These are phyloP conservation scores for Pugionium dolabratum DNA, from an alignment of 345 rosid species.

Conservation along the genomic window DNA sequence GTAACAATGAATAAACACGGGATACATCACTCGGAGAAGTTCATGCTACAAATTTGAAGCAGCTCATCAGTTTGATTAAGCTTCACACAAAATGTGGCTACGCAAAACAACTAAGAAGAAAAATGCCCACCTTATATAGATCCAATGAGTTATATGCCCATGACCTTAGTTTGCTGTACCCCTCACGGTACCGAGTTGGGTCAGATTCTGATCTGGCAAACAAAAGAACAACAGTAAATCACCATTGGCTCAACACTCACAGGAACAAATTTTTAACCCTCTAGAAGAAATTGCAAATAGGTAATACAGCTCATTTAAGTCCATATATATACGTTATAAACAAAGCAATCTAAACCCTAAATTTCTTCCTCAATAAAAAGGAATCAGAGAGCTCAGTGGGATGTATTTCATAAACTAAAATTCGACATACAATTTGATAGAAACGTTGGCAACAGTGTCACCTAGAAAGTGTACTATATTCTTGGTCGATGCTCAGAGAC, in stretches of 20 bases:
- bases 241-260: not conserved
- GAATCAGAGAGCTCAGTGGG: constrained; percentile 18
- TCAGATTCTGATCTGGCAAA: constrained; percentile 61
- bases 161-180: constrained; percentile 78
- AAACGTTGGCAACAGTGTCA: not conserved
- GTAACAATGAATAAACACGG: constrained; percentile 87
- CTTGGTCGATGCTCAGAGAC: not conserved
- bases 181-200: constrained; percentile 63
- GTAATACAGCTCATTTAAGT: not conserved
- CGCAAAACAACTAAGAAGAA: not conserved
- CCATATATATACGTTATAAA: not conserved
- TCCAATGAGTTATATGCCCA: constrained; percentile 86
- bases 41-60: constrained; percentile 69
- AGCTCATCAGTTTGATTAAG: constrained; percentile 9
- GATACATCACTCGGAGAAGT: constrained; percentile 94
- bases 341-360: constrained; percentile 28
- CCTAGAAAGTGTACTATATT: not conserved
- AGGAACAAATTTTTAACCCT: not conserved
- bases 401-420: not conserved
- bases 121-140: constrained; percentile 65
- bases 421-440: not conserved
- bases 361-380: not conserved
- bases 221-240: constrained; percentile 8
- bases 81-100: not conserved
- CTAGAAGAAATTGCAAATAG: not conserved